Percentiles rank a stretch among this genome's conserved stretches.
Evolutionary conservation across 2,329 filamentous ascomycete genomes (phyloP).

Genomic region (Arthroderma sp.): DNA sequence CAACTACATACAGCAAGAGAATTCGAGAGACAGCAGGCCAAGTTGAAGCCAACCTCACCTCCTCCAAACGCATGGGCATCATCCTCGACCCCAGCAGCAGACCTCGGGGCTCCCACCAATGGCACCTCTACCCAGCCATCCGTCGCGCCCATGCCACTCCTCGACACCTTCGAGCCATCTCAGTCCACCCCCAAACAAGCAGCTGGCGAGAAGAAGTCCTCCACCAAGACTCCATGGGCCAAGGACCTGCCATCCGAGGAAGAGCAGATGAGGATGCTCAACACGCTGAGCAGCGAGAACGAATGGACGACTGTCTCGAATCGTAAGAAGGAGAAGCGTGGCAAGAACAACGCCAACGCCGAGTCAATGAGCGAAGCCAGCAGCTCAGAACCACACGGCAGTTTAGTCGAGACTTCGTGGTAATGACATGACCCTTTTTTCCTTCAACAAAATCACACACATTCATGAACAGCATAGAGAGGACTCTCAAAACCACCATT

Average conservation of each 20-base stretch:
- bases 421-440: not conserved
- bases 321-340: conserved; percentile 46
- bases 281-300: conserved; percentile 36
- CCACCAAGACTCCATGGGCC: conserved; percentile 24
- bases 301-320: conserved; percentile 51
- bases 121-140: conserved; percentile 12
- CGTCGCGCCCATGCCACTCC: conserved; percentile 17
- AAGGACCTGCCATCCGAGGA: conserved; percentile 46
- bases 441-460: not conserved
- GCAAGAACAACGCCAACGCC: conserved; percentile 30
- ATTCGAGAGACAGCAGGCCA: conserved; percentile 60
- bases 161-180: conserved; percentile 35
- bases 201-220: conserved; percentile 6
- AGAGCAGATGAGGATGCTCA: conserved; percentile 46
- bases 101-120: conserved; percentile 9
- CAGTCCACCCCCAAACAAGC: conserved; percentile 9
- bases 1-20: conserved; percentile 72
- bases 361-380: conserved; percentile 36
- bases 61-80: conserved; percentile 43
- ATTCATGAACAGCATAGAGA: not conserved
- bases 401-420: not conserved
- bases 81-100: not conserved
- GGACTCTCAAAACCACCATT: not conserved
- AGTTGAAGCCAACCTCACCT: conserved; percentile 28
- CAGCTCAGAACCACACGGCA: conserved; percentile 8